Base-by-base conservation (phyloP, 108 stramenopile species). In the Cyclotella distinguenda region DNA sequence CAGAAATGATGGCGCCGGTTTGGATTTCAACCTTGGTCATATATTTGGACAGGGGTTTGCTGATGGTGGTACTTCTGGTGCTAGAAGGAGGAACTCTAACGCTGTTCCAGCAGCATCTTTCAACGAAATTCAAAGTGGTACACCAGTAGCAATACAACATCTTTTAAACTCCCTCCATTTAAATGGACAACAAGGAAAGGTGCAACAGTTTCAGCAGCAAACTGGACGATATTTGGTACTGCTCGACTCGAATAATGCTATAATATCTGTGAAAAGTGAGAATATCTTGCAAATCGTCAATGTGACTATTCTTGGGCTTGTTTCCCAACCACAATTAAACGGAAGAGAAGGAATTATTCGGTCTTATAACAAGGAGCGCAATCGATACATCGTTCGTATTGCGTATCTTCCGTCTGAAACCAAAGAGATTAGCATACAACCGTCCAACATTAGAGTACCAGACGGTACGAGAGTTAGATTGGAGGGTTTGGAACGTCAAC, bases 141-240 rank as follows among this genome's bases (percentile, higher is more conserved):
- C 68, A 32, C 68, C 40, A 22, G 52, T 77, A 15, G 68, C 65
- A 16, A 52, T 66, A 46, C 76, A 69, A 57, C 27, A 64, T 19
- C 76, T 77, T 57, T 67, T 69, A 30, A 64, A 65, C 38, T 77
- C 76, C n/a, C 39, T 54, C n/a, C 60, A 71, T 33, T 36, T 62
- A 44, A 71, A 71, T 42, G 49, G 60, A 33, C 30, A 62, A 38
- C 43, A 53, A 19, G 60, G 60, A 19, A 52, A 46, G 62, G 50
- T 71, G 33, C 18, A 51, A 4, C 27, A 60, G 18, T 71, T 50
- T 50, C 39, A 60, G 18, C 60, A 16, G 18, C 48, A 16, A n/a
- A 45, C 60, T n/a, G 60, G 39, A 3, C 32, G 59, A 10, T 71
- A 71, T 43, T 33, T 64, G 12, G 57, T 77, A 9, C 43, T 43